These are phyloP conservation scores for Ophiostoma perfectum DNA, from an alignment of 2,329 filamentous ascomycete genomes.

Conservation along the genomic window DNA sequence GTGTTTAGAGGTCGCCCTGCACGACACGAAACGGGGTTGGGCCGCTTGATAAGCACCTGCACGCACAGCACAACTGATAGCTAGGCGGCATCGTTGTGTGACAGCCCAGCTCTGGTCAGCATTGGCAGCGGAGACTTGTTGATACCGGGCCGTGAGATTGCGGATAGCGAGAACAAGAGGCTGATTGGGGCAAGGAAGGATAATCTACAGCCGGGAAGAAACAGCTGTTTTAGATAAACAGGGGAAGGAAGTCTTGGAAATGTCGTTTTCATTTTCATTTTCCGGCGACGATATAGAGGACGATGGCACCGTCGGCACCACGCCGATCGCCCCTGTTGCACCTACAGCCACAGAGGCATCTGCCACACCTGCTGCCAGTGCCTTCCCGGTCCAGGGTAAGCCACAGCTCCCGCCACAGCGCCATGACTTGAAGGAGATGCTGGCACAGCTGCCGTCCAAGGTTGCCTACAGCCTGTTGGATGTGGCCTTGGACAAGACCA, in stretches of 20 bases:
- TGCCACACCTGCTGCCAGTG: constrained; percentile 36
- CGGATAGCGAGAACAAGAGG: no score
- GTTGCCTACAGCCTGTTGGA: constrained; percentile 61
- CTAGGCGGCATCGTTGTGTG: neutral
- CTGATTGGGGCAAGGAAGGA: neutral
- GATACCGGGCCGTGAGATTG: neutral
- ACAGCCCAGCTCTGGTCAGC: neutral
- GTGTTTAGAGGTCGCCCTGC: neutral
- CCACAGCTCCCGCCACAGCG: constrained; percentile 51
- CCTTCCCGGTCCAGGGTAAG: constrained; percentile 59
- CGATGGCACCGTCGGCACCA: constrained; percentile 19
- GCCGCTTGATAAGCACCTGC: neutral
- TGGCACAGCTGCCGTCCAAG: constrained; percentile 63
- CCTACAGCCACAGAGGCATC: constrained; percentile 17
- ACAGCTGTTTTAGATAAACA: neutral
- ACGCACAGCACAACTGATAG: neutral
- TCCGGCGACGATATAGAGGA: constrained; percentile 60
- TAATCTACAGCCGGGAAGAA: neutral
- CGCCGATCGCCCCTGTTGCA: constrained; percentile 24
- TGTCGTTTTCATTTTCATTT: constrained; percentile 49
- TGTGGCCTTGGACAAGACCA: constrained; percentile 45
- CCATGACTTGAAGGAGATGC: constrained; percentile 47
- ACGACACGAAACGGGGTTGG: neutral
- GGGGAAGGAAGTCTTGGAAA: neutral
- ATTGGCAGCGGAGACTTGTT: neutral